A percentile compares a stretch with the other conserved stretches of the same genome.
phyloP scores from a whole-genome alignment of 768 basidiomycete species.

The Rhodotorula taiwanensis region DNA sequence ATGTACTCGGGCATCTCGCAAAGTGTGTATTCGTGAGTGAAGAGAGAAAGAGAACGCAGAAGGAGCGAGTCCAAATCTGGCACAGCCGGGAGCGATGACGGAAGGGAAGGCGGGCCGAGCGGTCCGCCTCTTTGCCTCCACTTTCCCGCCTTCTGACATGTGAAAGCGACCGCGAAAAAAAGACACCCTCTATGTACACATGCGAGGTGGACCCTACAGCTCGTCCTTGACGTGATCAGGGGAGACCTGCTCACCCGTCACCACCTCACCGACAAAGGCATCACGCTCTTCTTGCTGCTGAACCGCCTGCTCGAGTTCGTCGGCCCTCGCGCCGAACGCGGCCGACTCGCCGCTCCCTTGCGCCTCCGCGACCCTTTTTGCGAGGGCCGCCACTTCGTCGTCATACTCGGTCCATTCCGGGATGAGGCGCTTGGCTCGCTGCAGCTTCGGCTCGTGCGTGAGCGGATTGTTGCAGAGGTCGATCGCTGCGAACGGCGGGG shows the following conservation, averaged over 20 bases:
- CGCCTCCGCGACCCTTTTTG: conserved; percentile 58
- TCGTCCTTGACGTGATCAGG: conserved; percentile 9
- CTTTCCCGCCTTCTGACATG: no score
- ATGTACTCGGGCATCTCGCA: background rate
- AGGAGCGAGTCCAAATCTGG: no score
- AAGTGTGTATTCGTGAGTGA: background rate
- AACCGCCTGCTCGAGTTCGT: conserved; percentile 37
- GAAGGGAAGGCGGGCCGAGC: no score
- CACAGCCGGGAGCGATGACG: no score
- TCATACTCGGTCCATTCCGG: conserved; percentile 98
- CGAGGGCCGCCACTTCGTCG: conserved; percentile 75
- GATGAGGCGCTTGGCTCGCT: conserved; percentile 75
- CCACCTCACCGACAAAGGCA: conserved; percentile 21
- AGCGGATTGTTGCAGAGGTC: conserved; percentile 61
- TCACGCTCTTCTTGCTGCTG: conserved; percentile 35
- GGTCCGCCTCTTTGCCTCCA: no score
- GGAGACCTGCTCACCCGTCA: background rate
- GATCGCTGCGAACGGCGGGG: conserved; percentile 52
- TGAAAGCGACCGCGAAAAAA: no score
- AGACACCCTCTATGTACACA: no score
- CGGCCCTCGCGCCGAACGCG: conserved; percentile 34
- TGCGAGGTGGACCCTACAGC: no score
- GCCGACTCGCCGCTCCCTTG: conserved; percentile 39
- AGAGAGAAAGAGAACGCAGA: background rate
- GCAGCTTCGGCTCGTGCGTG: conserved; percentile 90